Percentiles rank a stretch among this genome's conserved stretches.
Conservation (phyloP, 108 stramenopile genomes). For the Epithemia pelagica region DNA sequence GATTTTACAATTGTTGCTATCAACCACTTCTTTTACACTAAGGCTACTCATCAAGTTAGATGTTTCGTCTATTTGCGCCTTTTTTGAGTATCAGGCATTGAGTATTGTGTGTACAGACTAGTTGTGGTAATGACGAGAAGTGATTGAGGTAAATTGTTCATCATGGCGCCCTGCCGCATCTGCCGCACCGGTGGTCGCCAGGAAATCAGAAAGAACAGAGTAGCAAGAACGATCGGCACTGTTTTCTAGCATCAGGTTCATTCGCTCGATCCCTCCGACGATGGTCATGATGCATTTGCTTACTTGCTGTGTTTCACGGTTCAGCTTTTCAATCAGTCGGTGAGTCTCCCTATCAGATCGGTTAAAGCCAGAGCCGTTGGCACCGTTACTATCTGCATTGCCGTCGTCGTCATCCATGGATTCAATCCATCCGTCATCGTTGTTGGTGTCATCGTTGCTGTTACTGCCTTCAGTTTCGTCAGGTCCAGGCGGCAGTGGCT, state of each 20-base stretch:
- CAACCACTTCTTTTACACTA: too few relatives aligned
- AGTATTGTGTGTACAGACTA: too few relatives aligned
- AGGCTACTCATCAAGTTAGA: too few relatives aligned
- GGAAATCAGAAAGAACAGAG: constrained; percentile 15
- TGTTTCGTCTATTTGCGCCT: too few relatives aligned
- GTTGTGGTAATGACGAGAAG: neutral
- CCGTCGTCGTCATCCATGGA: constrained; percentile 3
- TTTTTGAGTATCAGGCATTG: too few relatives aligned
- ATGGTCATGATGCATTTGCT: constrained; percentile 66
- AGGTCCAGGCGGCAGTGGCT: constrained; percentile 39
- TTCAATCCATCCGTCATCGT: constrained; percentile 6
- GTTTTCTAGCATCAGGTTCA: constrained; percentile 40
- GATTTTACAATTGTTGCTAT: too few relatives aligned
- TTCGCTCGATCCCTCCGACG: constrained; percentile 45
- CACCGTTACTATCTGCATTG: constrained; percentile 7
- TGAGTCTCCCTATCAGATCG: constrained; percentile 46
- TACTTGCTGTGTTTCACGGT: constrained; percentile 75
- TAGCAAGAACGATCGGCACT: constrained; percentile 21
- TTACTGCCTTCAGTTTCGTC: constrained; percentile 6
- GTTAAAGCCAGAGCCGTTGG: constrained; percentile 5
- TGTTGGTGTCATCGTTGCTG: constrained; percentile 11
- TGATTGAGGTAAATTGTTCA: neutral
- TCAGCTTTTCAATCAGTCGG: constrained; percentile 57
- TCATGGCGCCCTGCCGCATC: neutral
- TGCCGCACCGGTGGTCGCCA: constrained; percentile 4